Percentiles rank a stretch among this genome's conserved stretches.
These are phyloP conservation scores for Detonula confervacea DNA, from an alignment of 352 stramenopile species.

Conservation along the genomic window DNA sequence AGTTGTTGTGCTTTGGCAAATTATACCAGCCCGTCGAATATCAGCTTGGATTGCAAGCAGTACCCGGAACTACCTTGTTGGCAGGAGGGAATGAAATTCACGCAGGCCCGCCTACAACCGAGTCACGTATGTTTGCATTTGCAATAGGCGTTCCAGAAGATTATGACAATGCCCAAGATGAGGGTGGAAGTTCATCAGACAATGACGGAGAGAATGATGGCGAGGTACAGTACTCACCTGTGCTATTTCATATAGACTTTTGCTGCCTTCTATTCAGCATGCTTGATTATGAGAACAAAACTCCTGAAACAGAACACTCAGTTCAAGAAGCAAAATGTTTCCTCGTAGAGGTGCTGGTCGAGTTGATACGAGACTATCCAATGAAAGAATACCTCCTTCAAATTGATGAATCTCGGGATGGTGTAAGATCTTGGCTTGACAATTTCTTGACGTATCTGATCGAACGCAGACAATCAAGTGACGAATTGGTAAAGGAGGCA, in stretches of 20 bases:
- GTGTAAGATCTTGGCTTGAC: constrained; percentile 55
- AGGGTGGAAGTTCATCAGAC: constrained; percentile 10
- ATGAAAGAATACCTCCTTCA: constrained; percentile 54
- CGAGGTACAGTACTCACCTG: constrained; percentile 71
- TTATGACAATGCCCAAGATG: neutral
- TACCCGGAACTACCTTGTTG: constrained; percentile 60
- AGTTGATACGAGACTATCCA: constrained; percentile 60
- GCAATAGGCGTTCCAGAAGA: constrained; percentile 58
- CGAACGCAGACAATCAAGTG: neutral
- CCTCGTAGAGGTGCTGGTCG: constrained; percentile 42
- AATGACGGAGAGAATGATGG: constrained; percentile 46
- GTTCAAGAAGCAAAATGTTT: constrained; percentile 56
- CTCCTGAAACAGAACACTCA: constrained; percentile 10
- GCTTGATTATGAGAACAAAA: constrained; percentile 47
- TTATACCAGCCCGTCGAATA: constrained; percentile 58
- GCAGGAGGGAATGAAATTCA: constrained; percentile 73
- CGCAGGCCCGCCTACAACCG: constrained; percentile 55
- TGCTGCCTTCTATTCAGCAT: constrained; percentile 65
- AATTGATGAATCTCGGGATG: constrained; percentile 46
- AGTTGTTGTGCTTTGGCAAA: constrained; percentile 68
- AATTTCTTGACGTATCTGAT: constrained; percentile 27
- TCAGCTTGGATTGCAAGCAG: constrained; percentile 22
- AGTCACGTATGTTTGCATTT: constrained; percentile 75
- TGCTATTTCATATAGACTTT: constrained; percentile 71
- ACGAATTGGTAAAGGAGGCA: constrained; percentile 31